Evolutionary conservation across 495 filamentous ascomycete species (phyloP), one percentile per base, ranked within the genome.

Genomic region (Penicillium paradoxum): DNA sequence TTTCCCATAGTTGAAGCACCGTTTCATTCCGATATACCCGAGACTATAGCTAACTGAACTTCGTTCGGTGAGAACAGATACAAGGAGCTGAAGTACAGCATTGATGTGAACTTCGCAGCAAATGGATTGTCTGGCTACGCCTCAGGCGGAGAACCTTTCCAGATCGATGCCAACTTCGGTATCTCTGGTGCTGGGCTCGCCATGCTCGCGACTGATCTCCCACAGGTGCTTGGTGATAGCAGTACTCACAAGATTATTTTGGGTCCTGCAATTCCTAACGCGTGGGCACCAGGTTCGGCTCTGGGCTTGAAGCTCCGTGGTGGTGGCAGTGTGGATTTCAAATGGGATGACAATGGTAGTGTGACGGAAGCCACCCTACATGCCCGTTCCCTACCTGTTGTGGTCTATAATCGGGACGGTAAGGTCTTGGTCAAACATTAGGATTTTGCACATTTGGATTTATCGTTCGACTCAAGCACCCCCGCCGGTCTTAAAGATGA

Each of bases 121-220:
- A 81, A 78, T 45, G 72, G 73, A 6, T 60, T 81, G 14, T 69
- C 32, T n/a, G 32, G 32, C 14, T 14, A 11, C 32, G 6, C 32
- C 11, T 34, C 32, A 34, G 32, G 11, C 8, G 32, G 4, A 34
- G 11, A 54, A 32, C 72, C 75, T 5, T 80, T 79, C 51, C 79
- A 81, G 62, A 78, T 79, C 33, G 79, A 81, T 64, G 79, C 79
- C 9, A 82, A 82, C 59, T 82, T 79, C 49, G 79, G 76, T 5
- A 54, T 71, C 4, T 63, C 67, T 33, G 78, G 71, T 1, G 77
- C 74, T 9, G 64, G 78, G 46, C 36, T 77, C 25, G 58, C 56
- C 6, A 78, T 80, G 67, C 58, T 82, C 43, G 69, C 73, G n/a
- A 48, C 59, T 14, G 72, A 75, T 51, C 48, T 74, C 29, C 70